Percentiles rank a stretch among this genome's conserved stretches.
phyloP scores from a whole-genome alignment of 352 stramenopile genomes.

The Phytophthora quininea region DNA sequence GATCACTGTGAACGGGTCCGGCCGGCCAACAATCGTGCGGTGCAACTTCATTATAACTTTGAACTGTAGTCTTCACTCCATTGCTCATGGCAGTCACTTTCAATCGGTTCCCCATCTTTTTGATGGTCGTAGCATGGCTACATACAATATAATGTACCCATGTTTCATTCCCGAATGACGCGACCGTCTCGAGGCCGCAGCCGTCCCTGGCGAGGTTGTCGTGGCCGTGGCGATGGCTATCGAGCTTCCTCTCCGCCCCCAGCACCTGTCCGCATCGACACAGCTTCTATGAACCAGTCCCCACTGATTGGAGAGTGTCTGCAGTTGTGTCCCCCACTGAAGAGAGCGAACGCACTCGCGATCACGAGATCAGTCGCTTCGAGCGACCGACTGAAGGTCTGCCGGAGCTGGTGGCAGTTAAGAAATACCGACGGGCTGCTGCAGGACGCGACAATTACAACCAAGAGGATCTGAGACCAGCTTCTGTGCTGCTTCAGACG shows the following conservation, averaged over 20 bases:
- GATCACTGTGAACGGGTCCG: too few species aligned
- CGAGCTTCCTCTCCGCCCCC: not conserved
- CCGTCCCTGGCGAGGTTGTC: slow-evolving; percentile 1
- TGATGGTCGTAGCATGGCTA: too few species aligned
- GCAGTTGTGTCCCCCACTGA: slow-evolving; percentile 42
- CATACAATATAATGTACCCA: not conserved
- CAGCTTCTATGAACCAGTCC: slow-evolving; percentile 7
- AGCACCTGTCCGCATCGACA: not conserved
- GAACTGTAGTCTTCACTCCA: too few species aligned
- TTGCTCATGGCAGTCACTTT: too few species aligned
- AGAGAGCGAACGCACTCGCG: slow-evolving; percentile 35
- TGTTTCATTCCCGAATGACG: not conserved
- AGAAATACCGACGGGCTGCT: slow-evolving; percentile 63
- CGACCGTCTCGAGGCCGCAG: not conserved
- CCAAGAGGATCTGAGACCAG: slow-evolving; percentile 36
- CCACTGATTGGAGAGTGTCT: slow-evolving; percentile 38
- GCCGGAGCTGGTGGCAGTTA: slow-evolving; percentile 35
- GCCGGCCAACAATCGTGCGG: too few species aligned
- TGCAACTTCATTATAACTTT: too few species aligned
- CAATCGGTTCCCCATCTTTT: too few species aligned
- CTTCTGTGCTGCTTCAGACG: slow-evolving; percentile 43
- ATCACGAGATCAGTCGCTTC: slow-evolving; percentile 56
- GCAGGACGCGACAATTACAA: slow-evolving; percentile 42
- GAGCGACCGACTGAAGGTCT: slow-evolving; percentile 25
- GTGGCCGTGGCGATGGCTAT: not conserved